These are phyloP conservation scores for Astrephomene gubernaculifera DNA, from an alignment of 139 green algal species.

Conservation along the genomic window DNA sequence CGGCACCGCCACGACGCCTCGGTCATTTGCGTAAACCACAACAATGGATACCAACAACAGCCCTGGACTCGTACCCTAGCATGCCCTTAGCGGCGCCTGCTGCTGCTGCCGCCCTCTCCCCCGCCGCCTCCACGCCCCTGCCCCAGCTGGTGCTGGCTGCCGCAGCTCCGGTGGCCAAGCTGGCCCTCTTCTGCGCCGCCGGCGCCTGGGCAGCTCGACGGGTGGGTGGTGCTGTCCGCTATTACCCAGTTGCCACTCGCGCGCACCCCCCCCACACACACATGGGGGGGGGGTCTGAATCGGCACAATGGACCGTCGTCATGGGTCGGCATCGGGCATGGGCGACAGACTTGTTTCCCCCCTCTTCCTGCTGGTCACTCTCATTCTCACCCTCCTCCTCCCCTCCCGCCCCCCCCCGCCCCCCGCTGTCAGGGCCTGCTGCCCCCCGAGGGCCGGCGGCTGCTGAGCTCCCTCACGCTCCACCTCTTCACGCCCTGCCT, in stretches of 20 bases:
- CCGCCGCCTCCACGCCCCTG: not conserved
- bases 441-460: conserved; percentile 20
- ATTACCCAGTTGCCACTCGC: not conserved
- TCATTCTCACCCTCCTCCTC: not conserved
- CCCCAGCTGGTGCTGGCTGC: conserved; percentile 28
- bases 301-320: not conserved
- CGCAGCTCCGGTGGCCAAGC: conserved; percentile 35
- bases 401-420: not conserved
- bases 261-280: not conserved
- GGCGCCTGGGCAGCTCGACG: conserved; percentile 3
- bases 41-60: too few relatives aligned
- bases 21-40: too few relatives aligned
- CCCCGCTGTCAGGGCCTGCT: conserved; percentile 39
- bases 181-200: conserved; percentile 38
- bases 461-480: conserved; percentile 13
- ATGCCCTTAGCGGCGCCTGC: too few relatives aligned
- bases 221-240: not conserved
- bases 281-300: not conserved
- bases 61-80: too few relatives aligned
- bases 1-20: too few relatives aligned
- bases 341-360: not conserved
- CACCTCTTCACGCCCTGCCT: conserved; percentile 49
- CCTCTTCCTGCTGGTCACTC: not conserved
- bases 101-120: not conserved
- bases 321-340: not conserved